Evolutionary conservation across 2,329 filamentous ascomycete species (phyloP).

Genomic region (Talaromyces atroroseus): DNA sequence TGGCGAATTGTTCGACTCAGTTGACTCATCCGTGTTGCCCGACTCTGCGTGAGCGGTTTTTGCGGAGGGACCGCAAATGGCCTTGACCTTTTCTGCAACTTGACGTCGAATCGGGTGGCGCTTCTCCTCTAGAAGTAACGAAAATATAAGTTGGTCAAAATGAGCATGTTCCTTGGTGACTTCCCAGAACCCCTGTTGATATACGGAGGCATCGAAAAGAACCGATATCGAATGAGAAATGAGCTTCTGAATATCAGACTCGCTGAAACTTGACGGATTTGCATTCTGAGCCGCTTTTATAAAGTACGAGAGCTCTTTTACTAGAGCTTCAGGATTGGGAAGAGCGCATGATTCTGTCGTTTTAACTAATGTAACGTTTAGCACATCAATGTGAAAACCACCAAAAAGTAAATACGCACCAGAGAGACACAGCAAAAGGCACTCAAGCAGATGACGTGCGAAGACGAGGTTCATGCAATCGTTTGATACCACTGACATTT

Average conservation of each 20-base stretch:
- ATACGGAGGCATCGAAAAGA: conserved; percentile 45
- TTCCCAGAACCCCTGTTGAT: conserved; percentile 43
- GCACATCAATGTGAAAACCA: background rate
- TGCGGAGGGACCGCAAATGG: conserved; percentile 31
- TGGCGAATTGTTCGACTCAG: conserved; percentile 22
- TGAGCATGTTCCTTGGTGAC: conserved; percentile 34
- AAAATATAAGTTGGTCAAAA: conserved; percentile 34
- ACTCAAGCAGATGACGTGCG: conserved; percentile 52
- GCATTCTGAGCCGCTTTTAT: conserved; percentile 25
- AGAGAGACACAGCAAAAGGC: conserved; percentile 51
- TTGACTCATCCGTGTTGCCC: conserved; percentile 15
- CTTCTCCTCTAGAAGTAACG: conserved; percentile 42
- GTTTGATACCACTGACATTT: conserved; percentile 45
- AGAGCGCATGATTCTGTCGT: conserved; percentile 25
- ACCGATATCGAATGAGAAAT: conserved; percentile 43
- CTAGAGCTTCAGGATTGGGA: conserved; percentile 32
- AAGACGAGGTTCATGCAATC: conserved; percentile 47
- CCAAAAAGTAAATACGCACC: conserved; percentile 36
- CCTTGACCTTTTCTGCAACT: conserved; percentile 34
- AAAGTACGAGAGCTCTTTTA: conserved; percentile 31
- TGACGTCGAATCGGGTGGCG: conserved; percentile 34
- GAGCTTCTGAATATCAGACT: conserved; percentile 27
- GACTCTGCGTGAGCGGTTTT: conserved; percentile 17
- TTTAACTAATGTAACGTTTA: conserved; percentile 20
- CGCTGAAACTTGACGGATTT: conserved; percentile 14